A percentile compares a stretch with the other conserved stretches of the same genome.
phyloP scores from a whole-genome alignment of 2,329 filamentous ascomycete species.

The Colletotrichum sansevieriae region DNA sequence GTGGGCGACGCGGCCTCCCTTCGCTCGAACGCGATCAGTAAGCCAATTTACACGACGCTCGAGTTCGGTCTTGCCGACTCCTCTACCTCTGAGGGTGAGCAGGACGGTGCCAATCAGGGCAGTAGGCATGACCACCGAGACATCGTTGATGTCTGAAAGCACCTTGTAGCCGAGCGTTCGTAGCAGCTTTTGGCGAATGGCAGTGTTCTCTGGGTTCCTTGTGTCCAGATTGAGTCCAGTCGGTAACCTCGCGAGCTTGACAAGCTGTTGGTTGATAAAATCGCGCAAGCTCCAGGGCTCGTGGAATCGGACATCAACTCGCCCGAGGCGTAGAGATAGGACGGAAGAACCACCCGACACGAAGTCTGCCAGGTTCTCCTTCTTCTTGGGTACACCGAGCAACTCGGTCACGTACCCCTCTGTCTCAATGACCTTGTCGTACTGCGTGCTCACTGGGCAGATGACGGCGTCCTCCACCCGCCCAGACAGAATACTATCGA shows the following conservation, averaged over 20 bases:
- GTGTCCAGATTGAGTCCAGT: constrained; percentile 60
- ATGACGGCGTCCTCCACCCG: constrained; percentile 92
- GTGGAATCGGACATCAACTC: constrained; percentile 96
- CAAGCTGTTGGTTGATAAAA: constrained; percentile 84
- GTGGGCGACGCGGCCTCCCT: constrained; percentile 93
- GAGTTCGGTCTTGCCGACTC: constrained; percentile 89
- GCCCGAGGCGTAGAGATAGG: constrained; percentile 86
- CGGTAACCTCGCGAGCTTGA: constrained; percentile 66
- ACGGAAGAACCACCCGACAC: constrained; percentile 88
- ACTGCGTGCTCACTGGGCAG: constrained; percentile 96
- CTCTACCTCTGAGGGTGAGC: constrained; percentile 89
- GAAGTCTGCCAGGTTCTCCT: constrained; percentile 92
- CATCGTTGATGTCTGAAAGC: constrained; percentile 92
- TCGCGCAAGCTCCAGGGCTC: constrained; percentile 91
- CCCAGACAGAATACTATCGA: constrained; percentile 90
- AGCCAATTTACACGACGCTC: constrained; percentile 93
- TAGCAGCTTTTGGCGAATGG: constrained; percentile 78
- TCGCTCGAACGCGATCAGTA: constrained; percentile 81
- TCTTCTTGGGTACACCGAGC: constrained; percentile 92
- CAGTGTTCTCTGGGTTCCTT: constrained; percentile 61
- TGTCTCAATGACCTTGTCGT: constrained; percentile 98
- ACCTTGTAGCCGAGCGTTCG: constrained; percentile 93
- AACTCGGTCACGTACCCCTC: constrained; percentile 97
- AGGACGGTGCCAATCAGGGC: constrained; percentile 95
- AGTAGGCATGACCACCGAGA: constrained; percentile 98